Evolutionary conservation across 2,329 filamentous ascomycete genomes (phyloP).

Genomic region (Aspergillus sp.): DNA sequence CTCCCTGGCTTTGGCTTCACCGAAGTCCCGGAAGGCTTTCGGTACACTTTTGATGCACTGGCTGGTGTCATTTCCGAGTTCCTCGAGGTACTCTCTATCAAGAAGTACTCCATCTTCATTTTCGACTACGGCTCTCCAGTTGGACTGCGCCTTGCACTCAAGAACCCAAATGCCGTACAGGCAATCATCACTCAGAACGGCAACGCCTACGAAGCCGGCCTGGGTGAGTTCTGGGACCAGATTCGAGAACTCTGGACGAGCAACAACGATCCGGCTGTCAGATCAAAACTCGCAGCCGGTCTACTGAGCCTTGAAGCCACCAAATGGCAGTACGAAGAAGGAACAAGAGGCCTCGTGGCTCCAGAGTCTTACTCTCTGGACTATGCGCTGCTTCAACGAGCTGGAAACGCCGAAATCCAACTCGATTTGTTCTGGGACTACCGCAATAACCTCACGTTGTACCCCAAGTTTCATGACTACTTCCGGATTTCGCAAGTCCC

Average conservation of each 20-base stretch:
- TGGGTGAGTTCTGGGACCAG: conserved; percentile 58
- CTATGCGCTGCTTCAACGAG: conserved; percentile 55
- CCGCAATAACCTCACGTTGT: conserved; percentile 57
- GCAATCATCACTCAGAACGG: conserved; percentile 65
- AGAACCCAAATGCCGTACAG: conserved; percentile 52
- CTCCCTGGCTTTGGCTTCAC: conserved; percentile 66
- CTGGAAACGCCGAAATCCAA: conserved; percentile 58
- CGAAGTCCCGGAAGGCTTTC: conserved; percentile 51
- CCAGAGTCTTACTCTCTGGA: conserved; percentile 58
- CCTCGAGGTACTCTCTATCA: conserved; percentile 52
- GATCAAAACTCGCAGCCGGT: conserved; percentile 40
- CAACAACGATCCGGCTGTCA: conserved; percentile 36
- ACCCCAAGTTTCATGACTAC: conserved; percentile 61
- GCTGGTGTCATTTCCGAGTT: conserved; percentile 55
- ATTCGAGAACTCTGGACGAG: conserved; percentile 54
- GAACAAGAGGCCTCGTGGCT: conserved; percentile 42
- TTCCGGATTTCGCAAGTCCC: conserved; percentile 57
- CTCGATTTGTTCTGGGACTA: conserved; percentile 63
- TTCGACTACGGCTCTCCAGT: conserved; percentile 67
- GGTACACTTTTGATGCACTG: conserved; percentile 60
- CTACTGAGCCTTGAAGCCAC: conserved; percentile 47
- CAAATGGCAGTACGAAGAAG: conserved; percentile 52
- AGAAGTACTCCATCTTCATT: conserved; percentile 60
- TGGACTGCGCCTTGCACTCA: conserved; percentile 58
- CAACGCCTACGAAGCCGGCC: conserved; percentile 63